phyloP scores from a whole-genome alignment of 495 filamentous ascomycete species.

The Saxophila tyrrhenica region DNA sequence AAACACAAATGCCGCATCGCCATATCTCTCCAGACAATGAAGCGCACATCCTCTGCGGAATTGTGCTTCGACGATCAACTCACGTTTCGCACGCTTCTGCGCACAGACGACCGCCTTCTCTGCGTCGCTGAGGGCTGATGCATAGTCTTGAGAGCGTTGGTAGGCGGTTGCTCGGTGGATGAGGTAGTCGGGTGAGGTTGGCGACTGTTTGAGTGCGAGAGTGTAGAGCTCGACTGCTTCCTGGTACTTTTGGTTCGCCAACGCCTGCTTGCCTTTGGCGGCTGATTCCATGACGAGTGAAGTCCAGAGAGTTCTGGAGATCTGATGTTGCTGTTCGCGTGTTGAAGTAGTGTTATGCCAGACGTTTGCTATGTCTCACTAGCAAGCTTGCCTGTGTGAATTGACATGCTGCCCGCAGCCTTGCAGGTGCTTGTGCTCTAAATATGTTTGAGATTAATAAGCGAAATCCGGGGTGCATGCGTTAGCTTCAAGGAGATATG shows the following conservation, averaged over 20 bases:
- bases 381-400: neutral
- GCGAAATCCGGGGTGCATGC: neutral
- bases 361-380: too few relatives aligned
- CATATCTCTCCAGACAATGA: conserved; percentile 58
- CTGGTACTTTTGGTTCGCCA: conserved; percentile 49
- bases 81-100: conserved; percentile 60
- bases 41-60: conserved; percentile 67
- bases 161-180: conserved; percentile 79
- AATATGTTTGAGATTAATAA: too few relatives aligned
- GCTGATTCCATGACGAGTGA: conserved; percentile 46
- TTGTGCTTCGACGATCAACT: conserved; percentile 70
- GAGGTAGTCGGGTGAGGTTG: conserved; percentile 68
- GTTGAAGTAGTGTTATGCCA: too few relatives aligned
- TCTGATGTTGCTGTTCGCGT: neutral
- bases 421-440: too few relatives aligned
- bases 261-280: conserved; percentile 50
- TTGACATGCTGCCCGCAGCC: too few relatives aligned
- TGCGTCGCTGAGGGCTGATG: conserved; percentile 61
- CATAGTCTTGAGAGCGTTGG: conserved; percentile 49
- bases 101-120: conserved; percentile 64
- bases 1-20: conserved; percentile 65
- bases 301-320: neutral
- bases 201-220: conserved; percentile 53
- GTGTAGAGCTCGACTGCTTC: conserved; percentile 63
- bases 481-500: too few relatives aligned